Conservation (phyloP, 1,284 basidiomycete genomes). For the Cutaneotrichosporon cutaneum region DNA sequence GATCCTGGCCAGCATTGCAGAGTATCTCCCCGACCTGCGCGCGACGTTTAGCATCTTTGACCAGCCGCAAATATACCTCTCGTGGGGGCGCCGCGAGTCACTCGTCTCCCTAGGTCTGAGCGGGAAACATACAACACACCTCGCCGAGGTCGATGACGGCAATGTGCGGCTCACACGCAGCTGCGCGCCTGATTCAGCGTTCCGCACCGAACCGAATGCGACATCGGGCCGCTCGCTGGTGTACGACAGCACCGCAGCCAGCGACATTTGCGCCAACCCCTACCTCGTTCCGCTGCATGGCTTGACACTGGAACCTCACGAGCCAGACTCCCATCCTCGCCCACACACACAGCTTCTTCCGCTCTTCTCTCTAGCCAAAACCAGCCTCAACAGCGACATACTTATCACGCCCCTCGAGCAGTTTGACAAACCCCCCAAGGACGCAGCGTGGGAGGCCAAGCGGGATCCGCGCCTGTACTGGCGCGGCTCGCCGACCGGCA, state of each 20-base stretch:
- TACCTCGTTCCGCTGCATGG: conserved; percentile 50
- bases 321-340: conserved; percentile 42
- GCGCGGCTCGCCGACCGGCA: conserved; percentile 55
- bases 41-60: conserved; percentile 56
- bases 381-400: conserved; percentile 55
- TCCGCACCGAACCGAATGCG: conserved; percentile 29
- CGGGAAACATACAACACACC: conserved; percentile 36
- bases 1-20: conserved; percentile 46
- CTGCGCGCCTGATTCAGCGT: conserved; percentile 46
- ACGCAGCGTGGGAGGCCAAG: conserved; percentile 55
- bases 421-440: conserved; percentile 48
- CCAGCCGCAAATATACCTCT: conserved; percentile 55
- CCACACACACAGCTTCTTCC: conserved; percentile 50
- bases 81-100: conserved; percentile 49
- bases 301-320: conserved; percentile 49
- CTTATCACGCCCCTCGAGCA: conserved; percentile 56
- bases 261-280: conserved; percentile 51
- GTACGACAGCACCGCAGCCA: conserved; percentile 45
- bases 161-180: conserved; percentile 39
- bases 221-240: conserved; percentile 42
- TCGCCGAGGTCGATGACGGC: conserved; percentile 41
- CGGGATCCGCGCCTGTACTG: conserved; percentile 51
- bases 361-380: conserved; percentile 52
- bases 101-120: conserved; percentile 52
- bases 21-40: conserved; percentile 48